Conservation (phyloP, 768 basidiomycete genomes). For the Boletus speciosus region DNA sequence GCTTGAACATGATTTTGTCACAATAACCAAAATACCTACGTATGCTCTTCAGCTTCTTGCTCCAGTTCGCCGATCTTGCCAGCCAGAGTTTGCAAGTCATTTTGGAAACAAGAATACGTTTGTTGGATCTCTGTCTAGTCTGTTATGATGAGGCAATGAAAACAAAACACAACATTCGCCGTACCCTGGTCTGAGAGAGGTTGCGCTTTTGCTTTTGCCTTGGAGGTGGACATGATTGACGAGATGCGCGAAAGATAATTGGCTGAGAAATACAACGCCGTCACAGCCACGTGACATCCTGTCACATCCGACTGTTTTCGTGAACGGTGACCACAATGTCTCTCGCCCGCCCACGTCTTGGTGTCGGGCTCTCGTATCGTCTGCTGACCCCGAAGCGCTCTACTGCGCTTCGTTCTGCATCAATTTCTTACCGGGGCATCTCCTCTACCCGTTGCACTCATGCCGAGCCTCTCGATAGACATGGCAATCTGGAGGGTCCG, state of each 20-base stretch:
- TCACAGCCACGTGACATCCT: constrained; percentile 25
- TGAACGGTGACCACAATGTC: constrained; percentile 44
- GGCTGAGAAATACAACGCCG: constrained; percentile 15
- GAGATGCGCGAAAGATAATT: constrained; percentile 24
- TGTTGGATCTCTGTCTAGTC: constrained; percentile 78
- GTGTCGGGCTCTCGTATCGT: constrained; percentile 52
- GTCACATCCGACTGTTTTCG: constrained; percentile 24
- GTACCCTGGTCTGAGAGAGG: constrained; percentile 71
- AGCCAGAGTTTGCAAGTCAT: constrained; percentile 86
- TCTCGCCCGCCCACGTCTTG: constrained; percentile 49
- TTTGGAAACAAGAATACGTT: constrained; percentile 77
- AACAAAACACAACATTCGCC: constrained; percentile 10
- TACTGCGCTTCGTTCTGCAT: constrained; percentile 31
- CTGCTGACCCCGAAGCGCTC: constrained; percentile 29
- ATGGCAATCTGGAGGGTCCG: constrained; percentile 21
- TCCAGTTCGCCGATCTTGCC: constrained; percentile 96
- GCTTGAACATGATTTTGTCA: neutral
- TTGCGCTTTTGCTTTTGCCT: constrained; percentile 56
- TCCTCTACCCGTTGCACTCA: constrained; percentile 22
- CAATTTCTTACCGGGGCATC: constrained; percentile 44
- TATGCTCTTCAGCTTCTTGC: constrained; percentile 92
- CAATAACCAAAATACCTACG: constrained; percentile 47
- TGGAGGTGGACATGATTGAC: constrained; percentile 47
- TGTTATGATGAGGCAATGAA: constrained; percentile 36
- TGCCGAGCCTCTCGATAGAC: constrained; percentile 18